Percentiles rank a stretch among this genome's conserved stretches.
Evolutionary conservation across 331 rosid species (phyloP).

Genomic region (Malus hybrid): DNA sequence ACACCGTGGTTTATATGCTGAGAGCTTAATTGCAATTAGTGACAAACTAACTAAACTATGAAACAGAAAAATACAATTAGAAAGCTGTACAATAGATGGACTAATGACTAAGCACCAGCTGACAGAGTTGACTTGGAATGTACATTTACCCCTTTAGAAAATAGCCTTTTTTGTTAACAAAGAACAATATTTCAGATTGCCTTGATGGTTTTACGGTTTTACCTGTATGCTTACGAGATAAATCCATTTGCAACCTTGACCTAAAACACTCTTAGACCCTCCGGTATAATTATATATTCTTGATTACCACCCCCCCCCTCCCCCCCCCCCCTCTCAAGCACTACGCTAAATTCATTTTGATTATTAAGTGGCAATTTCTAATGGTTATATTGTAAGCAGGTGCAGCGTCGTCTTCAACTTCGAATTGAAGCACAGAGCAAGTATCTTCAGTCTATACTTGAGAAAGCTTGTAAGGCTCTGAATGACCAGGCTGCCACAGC

Average conservation of each 20-base stretch:
- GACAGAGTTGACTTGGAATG: too few relatives aligned
- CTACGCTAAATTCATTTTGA: background rate
- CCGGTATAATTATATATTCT: background rate
- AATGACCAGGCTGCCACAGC: conserved; percentile 32
- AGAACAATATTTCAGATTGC: background rate
- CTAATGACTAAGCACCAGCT: too few relatives aligned
- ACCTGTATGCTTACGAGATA: background rate
- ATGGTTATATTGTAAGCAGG: conserved; percentile 20
- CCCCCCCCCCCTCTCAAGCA: too few relatives aligned
- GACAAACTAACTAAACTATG: too few relatives aligned
- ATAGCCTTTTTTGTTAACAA: background rate
- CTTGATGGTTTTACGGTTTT: background rate
- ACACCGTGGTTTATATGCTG: too few relatives aligned
- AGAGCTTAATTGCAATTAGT: too few relatives aligned
- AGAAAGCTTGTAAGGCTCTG: conserved; percentile 44
- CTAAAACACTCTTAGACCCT: background rate
- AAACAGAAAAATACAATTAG: too few relatives aligned
- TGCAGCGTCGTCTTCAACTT: conserved; percentile 55
- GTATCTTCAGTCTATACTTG: conserved; percentile 50
- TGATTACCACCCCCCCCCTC: background rate
- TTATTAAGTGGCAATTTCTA: background rate
- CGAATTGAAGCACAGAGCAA: conserved; percentile 59
- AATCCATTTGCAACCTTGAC: background rate
- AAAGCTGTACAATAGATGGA: too few relatives aligned
- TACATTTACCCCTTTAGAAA: background rate